These are phyloP conservation scores for Ophiostoma triangulosporum DNA, from an alignment of 2,329 filamentous ascomycete genomes.

Conservation along the genomic window DNA sequence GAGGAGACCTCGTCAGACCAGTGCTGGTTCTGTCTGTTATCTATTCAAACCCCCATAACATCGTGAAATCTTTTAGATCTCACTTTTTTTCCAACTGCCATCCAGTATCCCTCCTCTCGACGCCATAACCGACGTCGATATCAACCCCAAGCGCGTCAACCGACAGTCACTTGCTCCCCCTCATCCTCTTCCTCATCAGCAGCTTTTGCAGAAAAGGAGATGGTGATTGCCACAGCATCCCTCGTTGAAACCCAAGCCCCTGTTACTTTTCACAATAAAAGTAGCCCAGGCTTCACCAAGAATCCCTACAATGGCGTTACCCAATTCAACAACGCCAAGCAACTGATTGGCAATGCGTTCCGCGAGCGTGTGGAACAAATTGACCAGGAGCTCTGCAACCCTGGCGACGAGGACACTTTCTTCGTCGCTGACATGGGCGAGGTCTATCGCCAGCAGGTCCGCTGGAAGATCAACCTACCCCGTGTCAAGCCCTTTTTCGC, in stretches of 20 bases:
- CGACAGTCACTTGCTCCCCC: not conserved
- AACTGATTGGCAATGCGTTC: slow-evolving; percentile 75
- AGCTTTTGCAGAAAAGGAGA: slow-evolving; percentile 28
- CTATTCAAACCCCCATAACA: slow-evolving; percentile 94
- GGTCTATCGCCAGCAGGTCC: slow-evolving; percentile 95
- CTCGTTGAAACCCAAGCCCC: slow-evolving; percentile 37
- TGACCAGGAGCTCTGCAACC: slow-evolving; percentile 75
- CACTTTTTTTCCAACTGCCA: not conserved
- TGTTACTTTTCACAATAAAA: slow-evolving; percentile 30
- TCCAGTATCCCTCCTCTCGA: not conserved
- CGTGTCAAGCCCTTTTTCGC: slow-evolving; percentile 96
- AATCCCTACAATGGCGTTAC: slow-evolving; percentile 26
- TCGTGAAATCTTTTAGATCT: slow-evolving; percentile 14
- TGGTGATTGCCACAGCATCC: slow-evolving; percentile 50
- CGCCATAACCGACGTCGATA: not conserved
- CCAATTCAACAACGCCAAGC: slow-evolving; percentile 44
- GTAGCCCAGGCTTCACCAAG: slow-evolving; percentile 37
- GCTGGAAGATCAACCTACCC: slow-evolving; percentile 90
- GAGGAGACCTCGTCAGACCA: slow-evolving; percentile 92
- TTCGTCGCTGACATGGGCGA: slow-evolving; percentile 97
- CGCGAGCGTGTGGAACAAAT: slow-evolving; percentile 73
- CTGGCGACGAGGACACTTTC: slow-evolving; percentile 94
- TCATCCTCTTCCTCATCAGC: not conserved
- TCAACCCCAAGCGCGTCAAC: not conserved
- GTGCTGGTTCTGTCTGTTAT: slow-evolving; percentile 81